phyloP scores from a whole-genome alignment of 495 filamentous ascomycete genomes.

The Podospora australis region DNA sequence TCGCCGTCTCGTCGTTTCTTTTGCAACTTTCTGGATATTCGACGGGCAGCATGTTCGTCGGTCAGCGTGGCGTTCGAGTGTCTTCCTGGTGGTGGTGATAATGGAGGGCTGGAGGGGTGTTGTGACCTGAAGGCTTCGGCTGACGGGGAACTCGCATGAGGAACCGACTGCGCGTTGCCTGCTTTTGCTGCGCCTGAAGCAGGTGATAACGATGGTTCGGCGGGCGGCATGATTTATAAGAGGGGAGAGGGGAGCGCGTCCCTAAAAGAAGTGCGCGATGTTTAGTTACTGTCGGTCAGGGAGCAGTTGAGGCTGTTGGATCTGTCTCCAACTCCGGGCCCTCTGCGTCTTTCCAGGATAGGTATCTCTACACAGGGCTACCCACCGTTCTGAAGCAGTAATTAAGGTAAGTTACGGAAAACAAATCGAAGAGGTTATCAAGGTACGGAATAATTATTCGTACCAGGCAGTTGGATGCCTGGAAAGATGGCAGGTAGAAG shows the following conservation, averaged over 20 bases:
- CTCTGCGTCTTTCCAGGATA: no score
- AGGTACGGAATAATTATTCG: no score
- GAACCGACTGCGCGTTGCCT: background rate
- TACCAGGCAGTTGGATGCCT: background rate
- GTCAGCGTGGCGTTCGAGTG: constrained; percentile 10
- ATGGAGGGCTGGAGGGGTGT: constrained; percentile 8
- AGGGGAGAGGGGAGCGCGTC: no score
- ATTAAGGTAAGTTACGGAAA: no score
- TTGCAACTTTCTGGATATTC: constrained; percentile 48
- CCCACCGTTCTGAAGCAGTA: no score
- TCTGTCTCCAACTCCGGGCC: no score
- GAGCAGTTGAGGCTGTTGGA: no score
- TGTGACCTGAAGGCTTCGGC: constrained; percentile 12
- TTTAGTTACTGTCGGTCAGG: no score
- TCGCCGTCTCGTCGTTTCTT: constrained; percentile 48
- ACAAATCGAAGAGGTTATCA: no score
- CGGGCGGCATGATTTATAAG: background rate
- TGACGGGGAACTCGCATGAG: background rate
- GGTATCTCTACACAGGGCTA: no score
- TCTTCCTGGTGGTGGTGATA: constrained; percentile 10
- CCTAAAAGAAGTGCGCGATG: no score
- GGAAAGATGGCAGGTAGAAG: background rate
- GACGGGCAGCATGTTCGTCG: constrained; percentile 24
- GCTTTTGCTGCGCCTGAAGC: background rate
- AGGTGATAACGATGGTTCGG: background rate